Conservation (phyloP, 345 rosid genomes). For the Streptanthus diversifolius region DNA sequence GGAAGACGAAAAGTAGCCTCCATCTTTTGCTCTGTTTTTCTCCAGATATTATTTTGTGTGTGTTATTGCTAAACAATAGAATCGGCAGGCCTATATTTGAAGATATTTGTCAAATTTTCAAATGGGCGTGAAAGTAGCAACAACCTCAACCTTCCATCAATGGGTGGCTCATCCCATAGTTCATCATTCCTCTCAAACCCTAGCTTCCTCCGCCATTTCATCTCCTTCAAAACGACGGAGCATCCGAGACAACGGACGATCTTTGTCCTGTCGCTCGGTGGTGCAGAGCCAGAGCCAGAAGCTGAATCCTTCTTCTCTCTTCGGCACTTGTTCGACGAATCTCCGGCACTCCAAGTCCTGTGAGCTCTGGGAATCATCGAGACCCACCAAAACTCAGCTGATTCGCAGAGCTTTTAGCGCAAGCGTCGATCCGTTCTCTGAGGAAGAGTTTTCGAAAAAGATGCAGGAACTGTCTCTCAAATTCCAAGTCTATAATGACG, state of each 20-base stretch:
- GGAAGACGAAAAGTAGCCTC: not conserved
- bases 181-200: constrained; percentile 52
- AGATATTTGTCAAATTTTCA: constrained; percentile 27
- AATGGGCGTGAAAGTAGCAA: constrained; percentile 71
- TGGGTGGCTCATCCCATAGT: constrained; percentile 56
- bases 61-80: not conserved
- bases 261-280: constrained; percentile 35
- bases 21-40: not conserved
- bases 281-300: constrained; percentile 34
- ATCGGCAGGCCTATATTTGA: not conserved
- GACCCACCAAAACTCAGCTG: constrained; percentile 26
- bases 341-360: constrained; percentile 44
- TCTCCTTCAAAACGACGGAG: constrained; percentile 53
- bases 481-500: constrained; percentile 48
- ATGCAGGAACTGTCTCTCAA: constrained; percentile 52
- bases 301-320: constrained; percentile 44
- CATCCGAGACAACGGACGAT: constrained; percentile 24
- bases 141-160: constrained; percentile 44
- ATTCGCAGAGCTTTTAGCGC: constrained; percentile 52
- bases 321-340: constrained; percentile 34
- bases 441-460: constrained; percentile 65
- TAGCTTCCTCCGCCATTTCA: constrained; percentile 53
- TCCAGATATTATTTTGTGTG: not conserved
- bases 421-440: constrained; percentile 52
- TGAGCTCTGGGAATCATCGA: constrained; percentile 36